phyloP scores from a whole-genome alignment of 2,329 filamentous ascomycete species.

The Colletotrichum caudatum region DNA sequence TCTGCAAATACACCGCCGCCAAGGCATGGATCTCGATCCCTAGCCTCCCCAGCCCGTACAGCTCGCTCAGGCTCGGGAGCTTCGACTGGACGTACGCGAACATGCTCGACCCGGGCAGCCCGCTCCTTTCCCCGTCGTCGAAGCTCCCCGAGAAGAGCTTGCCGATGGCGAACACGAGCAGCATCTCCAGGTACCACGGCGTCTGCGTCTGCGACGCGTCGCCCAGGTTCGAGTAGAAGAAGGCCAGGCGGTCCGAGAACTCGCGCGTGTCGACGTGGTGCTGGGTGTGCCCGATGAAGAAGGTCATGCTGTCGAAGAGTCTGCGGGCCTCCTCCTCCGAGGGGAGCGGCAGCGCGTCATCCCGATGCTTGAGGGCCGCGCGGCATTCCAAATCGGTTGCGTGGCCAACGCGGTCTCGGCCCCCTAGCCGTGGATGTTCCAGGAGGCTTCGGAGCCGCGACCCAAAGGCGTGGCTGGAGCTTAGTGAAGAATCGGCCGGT shows the following conservation, averaged over 20 bases:
- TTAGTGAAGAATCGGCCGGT: constrained; percentile 40
- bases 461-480: constrained; percentile 42
- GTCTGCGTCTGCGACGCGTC: not conserved
- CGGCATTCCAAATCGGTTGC: not conserved
- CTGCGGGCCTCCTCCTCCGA: constrained; percentile 41
- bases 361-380: not conserved
- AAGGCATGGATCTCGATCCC: constrained; percentile 35
- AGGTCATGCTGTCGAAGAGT: constrained; percentile 43
- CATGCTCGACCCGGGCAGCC: constrained; percentile 21
- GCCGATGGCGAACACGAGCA: constrained; percentile 38
- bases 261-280: constrained; percentile 45
- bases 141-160: constrained; percentile 34
- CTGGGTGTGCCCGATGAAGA: constrained; percentile 45
- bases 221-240: constrained; percentile 24
- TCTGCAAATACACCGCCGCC: constrained; percentile 38
- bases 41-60: constrained; percentile 23
- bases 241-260: constrained; percentile 38
- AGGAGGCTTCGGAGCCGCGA: constrained; percentile 42
- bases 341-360: constrained; percentile 30
- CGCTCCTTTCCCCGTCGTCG: constrained; percentile 8
- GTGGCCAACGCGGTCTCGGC: constrained; percentile 16
- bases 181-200: constrained; percentile 37
- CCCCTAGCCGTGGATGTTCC: constrained; percentile 38
- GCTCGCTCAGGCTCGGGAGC: constrained; percentile 27
- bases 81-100: constrained; percentile 22